Evolutionary conservation across 305 asterid species (phyloP).

Genomic region (Fraxinus sp.): DNA sequence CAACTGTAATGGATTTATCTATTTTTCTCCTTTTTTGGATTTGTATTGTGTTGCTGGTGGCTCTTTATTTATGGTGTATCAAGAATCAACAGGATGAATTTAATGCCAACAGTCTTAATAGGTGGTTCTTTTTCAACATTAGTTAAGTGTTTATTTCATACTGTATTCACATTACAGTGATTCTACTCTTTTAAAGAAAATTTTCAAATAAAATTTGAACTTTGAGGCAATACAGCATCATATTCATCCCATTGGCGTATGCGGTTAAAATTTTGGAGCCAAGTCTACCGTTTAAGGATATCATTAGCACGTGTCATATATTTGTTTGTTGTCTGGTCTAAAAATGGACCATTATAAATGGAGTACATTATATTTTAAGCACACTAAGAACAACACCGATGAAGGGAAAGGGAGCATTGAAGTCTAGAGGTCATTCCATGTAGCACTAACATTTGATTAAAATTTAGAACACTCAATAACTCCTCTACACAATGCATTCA

Average conservation of each 20-base stretch:
- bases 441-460: neutral
- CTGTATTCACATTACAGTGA: neutral
- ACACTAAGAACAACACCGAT: neutral
- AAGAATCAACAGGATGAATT: neutral
- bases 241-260: neutral
- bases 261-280: neutral
- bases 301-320: neutral
- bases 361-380: neutral
- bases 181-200: neutral
- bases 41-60: no score
- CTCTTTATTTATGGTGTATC: neutral
- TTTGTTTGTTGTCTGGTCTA: neutral
- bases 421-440: neutral
- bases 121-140: neutral
- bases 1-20: no score
- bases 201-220: neutral
- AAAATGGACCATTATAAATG: neutral
- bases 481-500: neutral
- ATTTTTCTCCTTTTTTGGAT: no score
- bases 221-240: neutral
- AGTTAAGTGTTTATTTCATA: neutral
- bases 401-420: neutral
- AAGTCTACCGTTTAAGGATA: neutral
- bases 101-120: neutral
- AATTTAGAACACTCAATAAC: neutral